Conservation (phyloP, 2,329 filamentous ascomycete species). For the Ophiocordyceps unilateralis region DNA sequence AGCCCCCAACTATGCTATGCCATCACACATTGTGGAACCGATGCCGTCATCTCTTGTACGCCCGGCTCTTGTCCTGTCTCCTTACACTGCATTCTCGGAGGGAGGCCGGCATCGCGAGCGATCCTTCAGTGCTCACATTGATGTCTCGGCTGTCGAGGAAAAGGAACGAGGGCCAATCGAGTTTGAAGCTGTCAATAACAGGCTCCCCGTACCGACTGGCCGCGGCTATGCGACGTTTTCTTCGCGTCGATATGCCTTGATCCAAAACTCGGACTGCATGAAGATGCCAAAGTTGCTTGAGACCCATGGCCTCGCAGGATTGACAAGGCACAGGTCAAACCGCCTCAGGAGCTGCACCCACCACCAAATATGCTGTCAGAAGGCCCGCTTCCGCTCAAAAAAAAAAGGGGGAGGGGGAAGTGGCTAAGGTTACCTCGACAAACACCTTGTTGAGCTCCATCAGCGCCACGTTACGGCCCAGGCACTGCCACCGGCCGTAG, state of each 20-base stretch:
- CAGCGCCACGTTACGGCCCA: slow-evolving; percentile 19
- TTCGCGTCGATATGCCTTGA: slow-evolving; percentile 1
- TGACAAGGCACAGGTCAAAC: slow-evolving; percentile 14
- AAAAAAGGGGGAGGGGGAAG: not conserved
- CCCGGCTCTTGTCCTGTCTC: not conserved
- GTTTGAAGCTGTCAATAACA: no score
- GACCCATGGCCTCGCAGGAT: slow-evolving; percentile 14
- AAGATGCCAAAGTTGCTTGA: slow-evolving; percentile 14
- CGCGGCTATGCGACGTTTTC: not conserved
- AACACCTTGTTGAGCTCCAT: slow-evolving; percentile 22
- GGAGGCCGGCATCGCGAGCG: no score
- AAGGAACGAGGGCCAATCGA: no score
- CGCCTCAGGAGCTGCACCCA: slow-evolving; percentile 12
- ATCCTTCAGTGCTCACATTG: no score
- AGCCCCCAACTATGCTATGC: no score
- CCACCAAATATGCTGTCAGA: not conserved
- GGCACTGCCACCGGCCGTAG: slow-evolving; percentile 20
- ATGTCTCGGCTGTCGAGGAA: no score
- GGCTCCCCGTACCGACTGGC: no score
- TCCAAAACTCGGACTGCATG: slow-evolving; percentile 13
- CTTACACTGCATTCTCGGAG: not conserved
- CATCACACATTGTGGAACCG: no score
- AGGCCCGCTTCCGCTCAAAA: not conserved
- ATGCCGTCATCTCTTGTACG: no score
- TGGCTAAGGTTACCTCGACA: slow-evolving; percentile 20